A percentile compares a stretch with the other conserved stretches of the same genome.
These are phyloP conservation scores for Circinella minor DNA, from an alignment of 371 early-diverging fungal genomes.

Conservation along the genomic window DNA sequence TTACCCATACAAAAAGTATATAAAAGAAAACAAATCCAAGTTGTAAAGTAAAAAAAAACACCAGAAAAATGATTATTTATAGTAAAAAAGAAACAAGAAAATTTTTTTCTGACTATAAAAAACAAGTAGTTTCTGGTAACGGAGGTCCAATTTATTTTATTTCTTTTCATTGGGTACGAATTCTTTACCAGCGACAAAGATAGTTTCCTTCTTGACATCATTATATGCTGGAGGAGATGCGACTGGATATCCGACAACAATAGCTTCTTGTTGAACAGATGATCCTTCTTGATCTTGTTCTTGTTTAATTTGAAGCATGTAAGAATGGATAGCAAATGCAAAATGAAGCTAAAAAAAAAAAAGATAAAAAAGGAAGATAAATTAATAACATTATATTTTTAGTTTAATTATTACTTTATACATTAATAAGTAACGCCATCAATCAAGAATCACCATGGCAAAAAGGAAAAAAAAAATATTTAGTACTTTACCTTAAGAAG, in stretches of 20 bases:
- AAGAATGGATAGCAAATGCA: slow-evolving; percentile 49
- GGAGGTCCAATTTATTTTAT: slow-evolving; percentile 18
- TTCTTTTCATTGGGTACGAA: slow-evolving; percentile 49
- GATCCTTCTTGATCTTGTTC: slow-evolving; percentile 16
- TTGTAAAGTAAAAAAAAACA: not conserved
- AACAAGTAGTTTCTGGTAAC: not conserved
- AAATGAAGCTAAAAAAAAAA: slow-evolving; percentile 34
- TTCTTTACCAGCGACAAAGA: slow-evolving; percentile 52
- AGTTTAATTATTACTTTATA: not conserved
- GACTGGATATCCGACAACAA: slow-evolving; percentile 14
- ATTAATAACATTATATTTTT: not conserved
- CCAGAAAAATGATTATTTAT: slow-evolving; percentile 7
- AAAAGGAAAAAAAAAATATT: not conserved
- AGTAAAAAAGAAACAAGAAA: not conserved
- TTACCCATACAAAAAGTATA: not conserved
- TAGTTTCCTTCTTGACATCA: slow-evolving; percentile 19
- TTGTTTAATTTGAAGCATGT: slow-evolving; percentile 30
- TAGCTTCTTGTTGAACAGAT: slow-evolving; percentile 11
- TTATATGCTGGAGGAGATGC: slow-evolving; percentile 35
- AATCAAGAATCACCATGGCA: too few species aligned
- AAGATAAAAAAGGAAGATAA: not conserved
- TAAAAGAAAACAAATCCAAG: not conserved
- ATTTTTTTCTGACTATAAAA: not conserved
- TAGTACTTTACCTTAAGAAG: slow-evolving; percentile 36
- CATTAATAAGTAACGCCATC: too few species aligned